phyloP scores from a whole-genome alignment of 495 filamentous ascomycete genomes.

The Aspergillus leporis region DNA sequence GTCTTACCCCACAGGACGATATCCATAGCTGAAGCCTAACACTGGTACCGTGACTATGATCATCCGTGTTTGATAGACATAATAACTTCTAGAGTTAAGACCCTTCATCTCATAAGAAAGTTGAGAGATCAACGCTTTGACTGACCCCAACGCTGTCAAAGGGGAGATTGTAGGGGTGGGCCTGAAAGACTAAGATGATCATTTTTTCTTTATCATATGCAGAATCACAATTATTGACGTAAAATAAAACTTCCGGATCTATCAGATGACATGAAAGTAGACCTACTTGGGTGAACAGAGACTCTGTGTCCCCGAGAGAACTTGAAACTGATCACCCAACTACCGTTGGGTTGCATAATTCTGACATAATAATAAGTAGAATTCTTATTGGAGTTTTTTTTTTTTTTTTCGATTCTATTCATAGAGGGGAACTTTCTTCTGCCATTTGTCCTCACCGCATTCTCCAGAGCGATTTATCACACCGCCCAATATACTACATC shows the following conservation, averaged over 20 bases:
- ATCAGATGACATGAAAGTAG: not conserved
- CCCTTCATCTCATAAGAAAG: not conserved
- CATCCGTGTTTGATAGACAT: not conserved
- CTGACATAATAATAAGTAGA: not conserved
- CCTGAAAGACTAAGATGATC: not conserved
- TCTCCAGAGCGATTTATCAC: too few relatives aligned
- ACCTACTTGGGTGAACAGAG: not conserved
- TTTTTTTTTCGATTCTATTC: not conserved
- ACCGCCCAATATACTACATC: conserved; percentile 3
- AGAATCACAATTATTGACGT: not conserved
- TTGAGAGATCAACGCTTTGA: not conserved
- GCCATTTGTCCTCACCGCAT: conserved; percentile 7
- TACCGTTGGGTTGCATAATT: not conserved
- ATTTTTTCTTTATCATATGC: not conserved
- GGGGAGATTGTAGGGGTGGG: not conserved
- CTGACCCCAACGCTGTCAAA: not conserved
- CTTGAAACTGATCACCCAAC: not conserved
- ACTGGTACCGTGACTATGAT: not conserved
- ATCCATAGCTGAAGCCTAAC: not conserved
- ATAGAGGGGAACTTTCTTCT: too few relatives aligned
- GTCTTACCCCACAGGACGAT: not conserved
- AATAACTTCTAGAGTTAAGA: not conserved
- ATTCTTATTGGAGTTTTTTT: not conserved
- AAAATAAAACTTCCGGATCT: not conserved
- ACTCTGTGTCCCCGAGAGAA: not conserved